Evolutionary conservation across 768 basidiomycete species (phyloP).

Genomic region (Termitomyces sp.): DNA sequence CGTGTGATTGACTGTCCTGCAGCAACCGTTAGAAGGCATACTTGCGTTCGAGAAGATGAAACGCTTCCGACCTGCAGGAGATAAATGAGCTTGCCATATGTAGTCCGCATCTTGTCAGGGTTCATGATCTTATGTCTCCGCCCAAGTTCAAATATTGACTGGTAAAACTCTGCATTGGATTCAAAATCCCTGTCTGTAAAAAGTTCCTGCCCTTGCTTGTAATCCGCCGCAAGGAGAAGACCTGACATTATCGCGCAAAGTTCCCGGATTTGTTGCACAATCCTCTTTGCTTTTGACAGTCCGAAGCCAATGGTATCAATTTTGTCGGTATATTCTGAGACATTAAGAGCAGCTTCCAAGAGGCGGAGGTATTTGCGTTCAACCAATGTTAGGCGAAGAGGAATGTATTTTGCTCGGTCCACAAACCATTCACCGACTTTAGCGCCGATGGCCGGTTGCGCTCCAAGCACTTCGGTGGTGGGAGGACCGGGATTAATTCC

Average conservation of each 20-base stretch:
- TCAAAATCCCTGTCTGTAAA: constrained; percentile 82
- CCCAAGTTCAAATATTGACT: constrained; percentile 77
- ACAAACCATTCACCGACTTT: constrained; percentile 84
- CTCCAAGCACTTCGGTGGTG: constrained; percentile 38
- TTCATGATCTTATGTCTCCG: constrained; percentile 90
- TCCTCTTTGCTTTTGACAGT: constrained; percentile 80
- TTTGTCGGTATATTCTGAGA: constrained; percentile 89
- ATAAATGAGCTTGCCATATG: constrained; percentile 85
- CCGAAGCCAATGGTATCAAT: constrained; percentile 81
- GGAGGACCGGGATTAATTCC: constrained; percentile 30
- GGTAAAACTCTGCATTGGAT: constrained; percentile 77
- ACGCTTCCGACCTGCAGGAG: constrained; percentile 60
- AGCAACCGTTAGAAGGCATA: constrained; percentile 7
- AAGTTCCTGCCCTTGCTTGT: constrained; percentile 85
- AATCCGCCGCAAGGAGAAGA: constrained; percentile 77
- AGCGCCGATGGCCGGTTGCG: constrained; percentile 58
- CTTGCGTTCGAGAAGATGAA: neutral
- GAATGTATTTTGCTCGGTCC: constrained; percentile 78
- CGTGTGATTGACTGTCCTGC: constrained; percentile 82
- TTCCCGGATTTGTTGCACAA: constrained; percentile 83
- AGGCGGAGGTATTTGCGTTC: constrained; percentile 86
- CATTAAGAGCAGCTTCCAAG: constrained; percentile 79
- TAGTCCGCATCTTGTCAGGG: constrained; percentile 87
- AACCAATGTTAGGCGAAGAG: constrained; percentile 65
- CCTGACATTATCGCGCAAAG: constrained; percentile 88